phyloP scores from a whole-genome alignment of 306 rosid genomes.

The Mucuna pruriens region DNA sequence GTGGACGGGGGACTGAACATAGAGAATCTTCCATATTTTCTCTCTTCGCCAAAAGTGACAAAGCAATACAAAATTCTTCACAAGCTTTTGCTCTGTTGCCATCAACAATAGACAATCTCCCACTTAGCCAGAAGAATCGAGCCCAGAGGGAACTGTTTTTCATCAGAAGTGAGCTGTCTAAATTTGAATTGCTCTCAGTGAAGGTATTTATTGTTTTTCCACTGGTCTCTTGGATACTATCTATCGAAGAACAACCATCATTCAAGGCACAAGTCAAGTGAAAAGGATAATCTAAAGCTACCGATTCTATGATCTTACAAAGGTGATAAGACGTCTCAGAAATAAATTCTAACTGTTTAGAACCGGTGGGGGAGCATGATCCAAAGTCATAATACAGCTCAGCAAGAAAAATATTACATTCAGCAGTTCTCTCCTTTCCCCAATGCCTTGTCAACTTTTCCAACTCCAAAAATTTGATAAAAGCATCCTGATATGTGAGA shows the following conservation, averaged over 20 bases:
- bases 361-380: slow-evolving; percentile 62
- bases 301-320: slow-evolving; percentile 89
- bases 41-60: slow-evolving; percentile 69
- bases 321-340: slow-evolving; percentile 88
- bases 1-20: slow-evolving; percentile 57
- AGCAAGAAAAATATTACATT: slow-evolving; percentile 83
- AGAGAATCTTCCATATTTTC: slow-evolving; percentile 49
- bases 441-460: slow-evolving; percentile 90
- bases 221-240: slow-evolving; percentile 48
- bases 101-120: slow-evolving; percentile 80
- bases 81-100: slow-evolving; percentile 82
- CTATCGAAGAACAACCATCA: slow-evolving; percentile 44
- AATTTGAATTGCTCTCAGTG: slow-evolving; percentile 36
- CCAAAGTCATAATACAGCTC: slow-evolving; percentile 87
- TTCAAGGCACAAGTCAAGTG: slow-evolving; percentile 49
- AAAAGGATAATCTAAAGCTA: slow-evolving; percentile 76
- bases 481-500: slow-evolving; percentile 64
- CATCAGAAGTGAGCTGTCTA: slow-evolving; percentile 49
- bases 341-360: slow-evolving; percentile 69
- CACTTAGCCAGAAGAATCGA: slow-evolving; percentile 93
- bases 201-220: slow-evolving; percentile 46
- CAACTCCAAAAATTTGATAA: slow-evolving; percentile 83
- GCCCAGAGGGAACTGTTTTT: slow-evolving; percentile 74
- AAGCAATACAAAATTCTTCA: slow-evolving; percentile 69
- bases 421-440: slow-evolving; percentile 88